Conservation (phyloP, 768 basidiomycete species). For the Mrakia gelida region DNA sequence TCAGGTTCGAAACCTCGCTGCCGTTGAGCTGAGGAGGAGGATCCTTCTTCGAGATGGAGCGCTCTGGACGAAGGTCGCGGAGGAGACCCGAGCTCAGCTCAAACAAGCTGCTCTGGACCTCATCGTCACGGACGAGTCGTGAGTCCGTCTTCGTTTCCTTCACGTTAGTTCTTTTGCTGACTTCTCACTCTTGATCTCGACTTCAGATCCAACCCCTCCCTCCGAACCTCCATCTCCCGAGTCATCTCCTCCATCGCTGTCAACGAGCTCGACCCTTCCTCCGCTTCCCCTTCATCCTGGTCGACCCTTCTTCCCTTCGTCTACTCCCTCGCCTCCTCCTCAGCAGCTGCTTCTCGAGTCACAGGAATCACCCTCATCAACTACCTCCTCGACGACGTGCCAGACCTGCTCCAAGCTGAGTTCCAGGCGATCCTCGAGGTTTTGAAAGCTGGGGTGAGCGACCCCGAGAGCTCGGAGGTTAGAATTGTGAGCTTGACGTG, state of each 20-base stretch:
- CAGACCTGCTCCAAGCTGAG: conserved; percentile 67
- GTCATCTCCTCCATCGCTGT: conserved; percentile 88
- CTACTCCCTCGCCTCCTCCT: conserved; percentile 64
- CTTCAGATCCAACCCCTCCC: conserved; percentile 60
- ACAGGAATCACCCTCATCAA: conserved; percentile 73
- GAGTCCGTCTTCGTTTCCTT: conserved; percentile 38
- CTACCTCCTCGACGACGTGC: conserved; percentile 84
- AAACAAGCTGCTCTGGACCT: conserved; percentile 75
- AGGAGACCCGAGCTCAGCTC: conserved; percentile 69
- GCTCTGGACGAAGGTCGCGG: conserved; percentile 70
- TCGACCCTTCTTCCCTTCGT: conserved; percentile 82
- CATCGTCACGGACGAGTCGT: conserved; percentile 74
- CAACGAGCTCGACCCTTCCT: conserved; percentile 62
- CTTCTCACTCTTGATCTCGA: neutral
- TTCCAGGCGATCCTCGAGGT: conserved; percentile 75
- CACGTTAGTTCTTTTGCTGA: conserved; percentile 17
- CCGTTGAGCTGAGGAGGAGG: conserved; percentile 93
- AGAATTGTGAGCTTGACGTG: conserved; percentile 82
- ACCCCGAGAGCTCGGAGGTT: conserved; percentile 84
- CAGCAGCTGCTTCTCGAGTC: conserved; percentile 72
- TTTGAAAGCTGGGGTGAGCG: conserved; percentile 65
- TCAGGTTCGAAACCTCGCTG: conserved; percentile 92
- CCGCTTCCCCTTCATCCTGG: conserved; percentile 52
- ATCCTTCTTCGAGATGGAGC: conserved; percentile 71
- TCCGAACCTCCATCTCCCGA: conserved; percentile 87